Evolutionary conservation across 352 stramenopile genomes (phyloP), one percentile per base, ranked within the genome.

Genomic region (Phytophthora podocarpi): DNA sequence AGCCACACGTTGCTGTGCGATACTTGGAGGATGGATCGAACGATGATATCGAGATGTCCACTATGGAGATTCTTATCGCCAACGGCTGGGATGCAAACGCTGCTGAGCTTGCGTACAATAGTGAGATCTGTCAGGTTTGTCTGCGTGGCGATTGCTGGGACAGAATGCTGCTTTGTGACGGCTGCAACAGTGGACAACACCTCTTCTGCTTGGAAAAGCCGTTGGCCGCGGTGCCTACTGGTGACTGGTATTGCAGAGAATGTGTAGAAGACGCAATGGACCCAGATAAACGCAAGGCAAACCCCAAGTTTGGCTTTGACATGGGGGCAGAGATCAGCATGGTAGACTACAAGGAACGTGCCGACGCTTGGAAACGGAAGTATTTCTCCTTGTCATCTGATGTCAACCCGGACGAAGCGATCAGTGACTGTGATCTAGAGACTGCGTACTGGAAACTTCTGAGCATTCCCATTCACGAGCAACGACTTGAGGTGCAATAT

Each of bases 401-500:
- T 26, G 59, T 32, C 1, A 60, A 87, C 20, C 62, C 59, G 2
- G 78, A 87, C 32, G 32, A 72, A 31, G 69, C 74, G 3, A 63
- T 87, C 20, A 89, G 63, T 10, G 83, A 94, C 49, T 47, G 50
- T 4, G 82, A 95, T 12, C 60, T 98, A 16, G 91, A 98, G 56
- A 50, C 49, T 1, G 90, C 97, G 59, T 98, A 97, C 63, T 98
- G 92, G 91, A 69, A 84, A 7, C 65, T 97, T 18, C 41, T 97
- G 12, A 82, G 86, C 18, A 89, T 82, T n/a, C 83, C 85, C 0
- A 58, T 84, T 11, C 81, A 91, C 20, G 85, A 91, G 15, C 80
- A 90, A 28, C 79, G 90, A 4, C 71, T 97, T 1, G 85, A 96
- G 47, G 91, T 97, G 11, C 87, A 96, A 32, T 98, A 98, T 36